Conservation (phyloP, 2,329 filamentous ascomycete genomes). For the Fragosphaeria purpurea region DNA sequence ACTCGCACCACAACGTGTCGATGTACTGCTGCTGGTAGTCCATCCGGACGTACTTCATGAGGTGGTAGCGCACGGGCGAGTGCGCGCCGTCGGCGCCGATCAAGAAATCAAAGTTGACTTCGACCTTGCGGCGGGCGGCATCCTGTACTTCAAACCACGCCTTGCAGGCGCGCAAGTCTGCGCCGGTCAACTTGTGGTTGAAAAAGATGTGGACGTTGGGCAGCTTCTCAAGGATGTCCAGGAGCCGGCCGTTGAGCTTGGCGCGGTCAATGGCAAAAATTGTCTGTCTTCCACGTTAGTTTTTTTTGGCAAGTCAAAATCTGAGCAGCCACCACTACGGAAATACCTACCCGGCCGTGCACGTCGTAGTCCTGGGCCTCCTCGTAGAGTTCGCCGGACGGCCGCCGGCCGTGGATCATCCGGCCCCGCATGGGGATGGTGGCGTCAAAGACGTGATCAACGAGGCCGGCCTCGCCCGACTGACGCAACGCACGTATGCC, state of each 20-base stretch:
- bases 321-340: not conserved
- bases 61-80: constrained; percentile 77
- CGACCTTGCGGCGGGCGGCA: constrained; percentile 51
- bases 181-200: constrained; percentile 84
- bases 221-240: constrained; percentile 73
- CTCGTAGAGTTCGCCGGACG: constrained; percentile 59
- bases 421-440: constrained; percentile 91
- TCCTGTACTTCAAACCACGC: constrained; percentile 72
- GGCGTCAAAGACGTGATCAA: constrained; percentile 62
- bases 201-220: constrained; percentile 90
- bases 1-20: constrained; percentile 95
- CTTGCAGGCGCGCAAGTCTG: constrained; percentile 67
- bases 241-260: constrained; percentile 69
- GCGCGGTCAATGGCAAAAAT: constrained; percentile 82
- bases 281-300: constrained; percentile 36
- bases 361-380: constrained; percentile 83
- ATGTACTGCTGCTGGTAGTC: constrained; percentile 92
- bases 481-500: constrained; percentile 80
- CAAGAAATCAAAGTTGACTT: constrained; percentile 82
- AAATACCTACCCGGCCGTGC: constrained; percentile 60
- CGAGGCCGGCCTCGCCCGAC: constrained; percentile 54
- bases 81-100: constrained; percentile 94
- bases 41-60: constrained; percentile 93
- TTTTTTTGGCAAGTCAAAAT: too few species aligned
- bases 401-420: constrained; percentile 77